Percentiles rank a stretch among this genome's conserved stretches.
Conservation (phyloP, 163 green algal genomes). For the Chlamydomonas reinhardtii region DNA sequence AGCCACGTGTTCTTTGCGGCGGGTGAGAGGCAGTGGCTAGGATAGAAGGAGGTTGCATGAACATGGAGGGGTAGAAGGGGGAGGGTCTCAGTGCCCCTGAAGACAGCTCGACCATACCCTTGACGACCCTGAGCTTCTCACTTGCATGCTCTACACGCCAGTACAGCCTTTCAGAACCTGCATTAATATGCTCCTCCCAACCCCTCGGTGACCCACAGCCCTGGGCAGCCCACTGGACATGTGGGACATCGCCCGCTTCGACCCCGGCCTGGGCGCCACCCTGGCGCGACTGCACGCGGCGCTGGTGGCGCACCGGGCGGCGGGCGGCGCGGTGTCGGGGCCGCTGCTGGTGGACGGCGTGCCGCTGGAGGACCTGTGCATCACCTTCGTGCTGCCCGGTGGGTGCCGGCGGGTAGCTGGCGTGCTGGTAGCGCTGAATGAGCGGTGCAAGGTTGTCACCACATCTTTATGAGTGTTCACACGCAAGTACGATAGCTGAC, state of each 20-base stretch:
- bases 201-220: slow-evolving; percentile 58
- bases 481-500: no score
- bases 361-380: slow-evolving; percentile 92
- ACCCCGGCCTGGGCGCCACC: slow-evolving; percentile 80
- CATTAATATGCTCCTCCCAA: no score
- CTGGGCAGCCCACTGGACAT: slow-evolving; percentile 80
- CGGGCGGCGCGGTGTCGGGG: background rate
- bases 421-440: no score
- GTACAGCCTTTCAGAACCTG: no score
- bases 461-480: no score
- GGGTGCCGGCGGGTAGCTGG: background rate
- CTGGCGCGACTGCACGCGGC: slow-evolving; percentile 82
- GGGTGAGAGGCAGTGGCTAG: slow-evolving; percentile 17
- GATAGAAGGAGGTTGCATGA: no score
- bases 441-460: no score
- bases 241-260: slow-evolving; percentile 84
- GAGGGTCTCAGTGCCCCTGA: no score
- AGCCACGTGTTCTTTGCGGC: slow-evolving; percentile 86
- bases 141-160: no score
- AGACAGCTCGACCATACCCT: no score
- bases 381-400: slow-evolving; percentile 95
- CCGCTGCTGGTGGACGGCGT: slow-evolving; percentile 79
- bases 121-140: no score
- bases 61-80: no score
- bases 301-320: slow-evolving; percentile 48